phyloP scores from a whole-genome alignment of 257 asterid species.

The Plectranthus barbatus region DNA sequence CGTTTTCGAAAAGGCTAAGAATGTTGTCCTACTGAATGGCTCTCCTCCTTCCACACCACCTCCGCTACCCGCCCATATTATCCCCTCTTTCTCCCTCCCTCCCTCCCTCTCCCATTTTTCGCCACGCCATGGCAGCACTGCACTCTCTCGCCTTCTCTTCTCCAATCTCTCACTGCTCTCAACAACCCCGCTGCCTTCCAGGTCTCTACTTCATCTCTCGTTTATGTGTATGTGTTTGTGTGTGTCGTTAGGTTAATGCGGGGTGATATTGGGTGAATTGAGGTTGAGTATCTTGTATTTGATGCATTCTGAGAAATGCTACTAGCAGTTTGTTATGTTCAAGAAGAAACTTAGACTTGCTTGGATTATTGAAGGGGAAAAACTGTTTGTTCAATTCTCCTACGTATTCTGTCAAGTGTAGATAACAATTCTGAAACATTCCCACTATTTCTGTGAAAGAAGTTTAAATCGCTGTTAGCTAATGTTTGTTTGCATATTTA shows the following conservation, averaged over 20 bases:
- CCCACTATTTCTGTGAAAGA: background rate
- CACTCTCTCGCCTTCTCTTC: slow-evolving; percentile 58
- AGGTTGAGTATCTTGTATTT: background rate
- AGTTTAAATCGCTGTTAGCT: background rate
- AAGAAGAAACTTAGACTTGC: background rate
- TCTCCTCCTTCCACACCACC: slow-evolving; percentile 57
- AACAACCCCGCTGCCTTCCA: slow-evolving; percentile 37
- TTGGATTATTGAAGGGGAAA: background rate
- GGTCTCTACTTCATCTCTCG: slow-evolving; percentile 23
- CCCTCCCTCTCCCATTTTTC: slow-evolving; percentile 5
- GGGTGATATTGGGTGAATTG: background rate
- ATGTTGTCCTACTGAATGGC: slow-evolving; percentile 45
- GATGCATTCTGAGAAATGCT: background rate
- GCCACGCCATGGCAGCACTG: slow-evolving; percentile 47
- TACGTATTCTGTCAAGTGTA: background rate
- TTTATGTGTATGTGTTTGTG: background rate
- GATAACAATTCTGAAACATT: background rate
- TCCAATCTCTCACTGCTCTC: slow-evolving; percentile 39
- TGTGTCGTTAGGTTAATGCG: background rate
- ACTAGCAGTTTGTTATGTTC: background rate
- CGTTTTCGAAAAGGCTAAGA: slow-evolving; percentile 22
- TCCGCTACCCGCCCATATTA: slow-evolving; percentile 20
- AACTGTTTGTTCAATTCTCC: background rate
- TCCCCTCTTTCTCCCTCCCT: slow-evolving; percentile 11
- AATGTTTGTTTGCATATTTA: background rate